Evolutionary conservation across 1,139 yeast species (phyloP), one percentile per base, ranked within the genome.

Genomic region (Magnusiomyces magnusii): DNA sequence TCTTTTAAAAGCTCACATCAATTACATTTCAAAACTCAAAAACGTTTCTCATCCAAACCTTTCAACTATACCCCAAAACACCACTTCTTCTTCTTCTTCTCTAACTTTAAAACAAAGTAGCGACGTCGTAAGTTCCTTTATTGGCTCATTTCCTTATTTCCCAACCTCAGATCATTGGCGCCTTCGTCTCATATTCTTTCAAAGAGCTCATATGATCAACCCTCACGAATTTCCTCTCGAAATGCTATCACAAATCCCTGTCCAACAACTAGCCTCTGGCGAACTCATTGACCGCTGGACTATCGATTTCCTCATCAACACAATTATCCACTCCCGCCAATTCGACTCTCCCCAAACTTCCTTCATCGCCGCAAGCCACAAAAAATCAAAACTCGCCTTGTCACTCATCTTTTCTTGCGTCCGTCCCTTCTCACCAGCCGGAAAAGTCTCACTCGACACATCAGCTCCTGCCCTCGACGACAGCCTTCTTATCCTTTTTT

Each of bases 111-210:
- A 59, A 9, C 17, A 24, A 15, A 39, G 47, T 13, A 57, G 60
- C 53, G 63, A 61, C 7, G 68, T 69, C 17, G 68, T 67, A 10
- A 47, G 55, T 0, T 67, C 71, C 15, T 71, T 75, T 62, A 61
- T 71, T 21, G 53, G 58, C 19, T 47, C 61, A 19, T 66, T 73
- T 61, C 78, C 78, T 1, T 52, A 54, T 0, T 51, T 62, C 3
- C 75, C 78, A 36, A 59, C 67, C 3, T 64, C 68, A 0, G 65
- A 59, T 55, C 75, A 65, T 60, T 77, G 79, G 74, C 64, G 73
- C 15, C 61, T 71, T 25, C 72, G 76, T 56, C 72, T 72, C 55
- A 68, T 76, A 42, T 75, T 81, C 56, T 73, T 76, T 61, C 72
- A 71, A 42, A 67, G 74, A 0, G 64, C 79, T 0, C 81, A 80